These are phyloP conservation scores for Verticillium nonalfalfae DNA, from an alignment of 2,329 filamentous ascomycete genomes.

Conservation along the genomic window DNA sequence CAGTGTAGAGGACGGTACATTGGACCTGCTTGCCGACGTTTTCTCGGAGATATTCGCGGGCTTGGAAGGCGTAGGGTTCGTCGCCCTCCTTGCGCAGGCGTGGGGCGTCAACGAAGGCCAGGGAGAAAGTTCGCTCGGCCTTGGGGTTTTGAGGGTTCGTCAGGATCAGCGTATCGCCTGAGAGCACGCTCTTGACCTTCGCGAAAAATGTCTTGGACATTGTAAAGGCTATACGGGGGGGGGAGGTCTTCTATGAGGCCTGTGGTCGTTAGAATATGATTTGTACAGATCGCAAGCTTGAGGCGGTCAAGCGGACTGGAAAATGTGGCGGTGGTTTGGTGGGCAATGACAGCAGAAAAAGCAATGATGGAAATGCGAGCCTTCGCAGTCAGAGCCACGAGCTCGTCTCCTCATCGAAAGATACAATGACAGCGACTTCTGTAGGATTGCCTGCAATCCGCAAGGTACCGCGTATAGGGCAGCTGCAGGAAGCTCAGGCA, in stretches of 20 bases:
- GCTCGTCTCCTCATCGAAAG: too few relatives aligned
- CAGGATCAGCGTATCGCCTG: slow-evolving; percentile 86
- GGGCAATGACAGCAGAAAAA: background rate
- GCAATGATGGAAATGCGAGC: background rate
- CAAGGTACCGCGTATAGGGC: background rate
- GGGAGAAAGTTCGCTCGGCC: slow-evolving; percentile 78
- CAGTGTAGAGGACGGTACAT: slow-evolving; percentile 80
- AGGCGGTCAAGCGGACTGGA: background rate
- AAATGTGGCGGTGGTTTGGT: background rate
- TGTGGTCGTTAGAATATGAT: background rate
- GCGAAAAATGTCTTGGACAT: slow-evolving; percentile 54
- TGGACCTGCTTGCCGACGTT: slow-evolving; percentile 82
- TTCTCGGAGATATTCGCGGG: slow-evolving; percentile 84
- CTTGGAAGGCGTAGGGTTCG: slow-evolving; percentile 89
- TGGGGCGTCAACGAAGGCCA: slow-evolving; percentile 89
- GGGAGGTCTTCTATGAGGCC: slow-evolving; percentile 1
- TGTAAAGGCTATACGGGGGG: slow-evolving; percentile 13
- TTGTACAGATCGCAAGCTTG: background rate
- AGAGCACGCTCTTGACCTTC: slow-evolving; percentile 89
- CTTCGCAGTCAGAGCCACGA: too few relatives aligned
- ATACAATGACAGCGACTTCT: background rate
- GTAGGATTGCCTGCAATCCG: too few relatives aligned
- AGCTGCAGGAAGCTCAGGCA: background rate
- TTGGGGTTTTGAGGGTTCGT: slow-evolving; percentile 74
- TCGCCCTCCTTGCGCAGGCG: slow-evolving; percentile 83